Evolutionary conservation across 768 basidiomycete genomes (phyloP), one percentile per base, ranked within the genome.

Genomic region (Agaricus blazei): DNA sequence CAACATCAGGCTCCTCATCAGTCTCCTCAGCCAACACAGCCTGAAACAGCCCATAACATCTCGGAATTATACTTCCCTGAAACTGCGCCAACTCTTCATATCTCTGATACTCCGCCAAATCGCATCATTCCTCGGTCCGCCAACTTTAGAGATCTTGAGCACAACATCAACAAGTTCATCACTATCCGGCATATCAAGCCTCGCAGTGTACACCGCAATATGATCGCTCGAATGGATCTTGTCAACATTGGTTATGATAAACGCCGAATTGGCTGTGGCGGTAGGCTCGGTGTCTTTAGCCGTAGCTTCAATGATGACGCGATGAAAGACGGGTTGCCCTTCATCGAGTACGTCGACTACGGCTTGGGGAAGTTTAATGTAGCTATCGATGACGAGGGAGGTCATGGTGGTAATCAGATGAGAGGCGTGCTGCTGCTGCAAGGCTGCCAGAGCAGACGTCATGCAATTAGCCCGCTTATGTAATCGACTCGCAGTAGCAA

Each of bases 1-100:
- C 19, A 41, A 55, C 47, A 24, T 55, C 47, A 4, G 45, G 23
- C 1, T 55, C 54, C 9, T 37, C 52, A 24, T 48, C 54, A 6
- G 31, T 47, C 12, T 42, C 52, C n/a, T 55, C 54, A 24, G 38
- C 54, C 12, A 49, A 38, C 31, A 40, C 31, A 8, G 54, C 54
- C 31, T 55, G 54, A 29, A 55, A 55, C 27, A 55, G 28, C 15
- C 54, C 54, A 55, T 55, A 55, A 47, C 54, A 55, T 19, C 54
- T 46, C 3, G 54, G 54, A 24, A 55, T 48, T 24, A 55, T 23
- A 40, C 24, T 34, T 7, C 54, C 54, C 15, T 55, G 54, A 28
- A 48, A 49, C 40, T 48, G 47, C 11, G 15, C 47, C 42, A 55
- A 47, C 5, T 55, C 54, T 14, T 34, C 46, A 34, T 55, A 55